Evolutionary conservation across 129 eudicot genomes (phyloP).

Genomic region (Erigeron canadensis): DNA sequence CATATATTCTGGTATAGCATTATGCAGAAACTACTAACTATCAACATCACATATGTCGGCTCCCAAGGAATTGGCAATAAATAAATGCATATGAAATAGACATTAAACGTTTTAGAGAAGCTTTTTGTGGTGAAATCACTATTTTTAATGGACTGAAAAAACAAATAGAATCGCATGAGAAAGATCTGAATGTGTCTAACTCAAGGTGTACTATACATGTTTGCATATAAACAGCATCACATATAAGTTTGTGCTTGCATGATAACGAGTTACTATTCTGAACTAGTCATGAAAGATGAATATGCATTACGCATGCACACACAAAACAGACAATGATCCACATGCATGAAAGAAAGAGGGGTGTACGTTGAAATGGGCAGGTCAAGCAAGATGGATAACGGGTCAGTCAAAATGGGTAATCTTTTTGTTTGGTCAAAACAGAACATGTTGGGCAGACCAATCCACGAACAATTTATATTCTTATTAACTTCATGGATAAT

Average conservation of each 20-base stretch:
- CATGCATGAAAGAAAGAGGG: no score
- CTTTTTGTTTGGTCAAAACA: no score
- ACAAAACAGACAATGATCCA: not conserved
- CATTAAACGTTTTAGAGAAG: not conserved
- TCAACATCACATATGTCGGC: not conserved
- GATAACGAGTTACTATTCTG: not conserved
- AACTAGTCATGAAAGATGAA: not conserved
- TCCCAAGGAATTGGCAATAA: not conserved
- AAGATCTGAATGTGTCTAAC: not conserved
- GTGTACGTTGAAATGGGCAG: no score
- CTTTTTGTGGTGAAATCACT: no score
- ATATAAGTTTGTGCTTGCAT: not conserved
- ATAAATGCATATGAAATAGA: not conserved
- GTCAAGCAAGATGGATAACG: no score
- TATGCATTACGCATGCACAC: conserved; percentile 2
- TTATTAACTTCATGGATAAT: no score
- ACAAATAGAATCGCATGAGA: not conserved
- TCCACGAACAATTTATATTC: no score
- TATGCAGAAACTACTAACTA: not conserved
- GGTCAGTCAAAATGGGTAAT: no score
- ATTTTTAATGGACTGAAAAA: no score
- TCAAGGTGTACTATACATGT: not conserved
- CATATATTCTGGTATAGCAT: not conserved
- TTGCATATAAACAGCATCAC: not conserved
- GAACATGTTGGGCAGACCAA: no score